Evolutionary conservation across 202 grass and related monocot genomes (phyloP).

Genomic region (Dendrocalamus latiflorus): DNA sequence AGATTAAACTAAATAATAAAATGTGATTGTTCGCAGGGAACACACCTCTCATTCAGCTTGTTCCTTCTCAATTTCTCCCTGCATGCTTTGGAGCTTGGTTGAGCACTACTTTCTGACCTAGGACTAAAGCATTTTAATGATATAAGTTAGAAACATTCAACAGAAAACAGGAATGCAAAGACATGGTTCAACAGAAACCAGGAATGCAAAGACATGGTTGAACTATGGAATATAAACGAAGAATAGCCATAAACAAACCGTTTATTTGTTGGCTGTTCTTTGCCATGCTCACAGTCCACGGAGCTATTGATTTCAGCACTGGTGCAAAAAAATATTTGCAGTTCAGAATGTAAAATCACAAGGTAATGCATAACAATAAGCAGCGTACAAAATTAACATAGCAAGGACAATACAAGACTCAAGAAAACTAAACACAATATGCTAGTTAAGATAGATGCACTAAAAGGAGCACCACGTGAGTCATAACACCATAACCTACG

Average conservation of each 20-base stretch:
- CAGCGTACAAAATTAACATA: neutral
- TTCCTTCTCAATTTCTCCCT: conserved; percentile 92
- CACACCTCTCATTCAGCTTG: conserved; percentile 76
- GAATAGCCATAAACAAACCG: conserved; percentile 55
- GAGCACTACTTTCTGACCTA: conserved; percentile 59
- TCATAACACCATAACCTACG: neutral
- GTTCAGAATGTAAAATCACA: neutral
- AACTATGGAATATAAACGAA: neutral
- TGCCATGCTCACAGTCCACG: conserved; percentile 45
- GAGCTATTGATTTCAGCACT: conserved; percentile 71
- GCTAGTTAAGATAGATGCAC: neutral
- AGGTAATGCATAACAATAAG: neutral
- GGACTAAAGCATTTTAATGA: conserved; percentile 47
- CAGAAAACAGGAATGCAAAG: conserved; percentile 2
- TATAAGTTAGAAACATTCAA: conserved; percentile 25
- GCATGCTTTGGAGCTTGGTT: conserved; percentile 86
- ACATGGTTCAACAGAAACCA: too few relatives aligned
- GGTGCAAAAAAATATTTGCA: conserved; percentile 19
- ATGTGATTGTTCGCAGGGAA: neutral
- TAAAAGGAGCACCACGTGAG: neutral
- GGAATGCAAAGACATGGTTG: neutral
- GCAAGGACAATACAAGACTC: neutral
- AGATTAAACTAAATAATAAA: neutral
- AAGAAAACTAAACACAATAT: neutral
- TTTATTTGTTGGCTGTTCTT: conserved; percentile 64